These are phyloP conservation scores for Cinnamomum chago DNA, from an alignment of 164 flowering plant genomes.

Conservation along the genomic window DNA sequence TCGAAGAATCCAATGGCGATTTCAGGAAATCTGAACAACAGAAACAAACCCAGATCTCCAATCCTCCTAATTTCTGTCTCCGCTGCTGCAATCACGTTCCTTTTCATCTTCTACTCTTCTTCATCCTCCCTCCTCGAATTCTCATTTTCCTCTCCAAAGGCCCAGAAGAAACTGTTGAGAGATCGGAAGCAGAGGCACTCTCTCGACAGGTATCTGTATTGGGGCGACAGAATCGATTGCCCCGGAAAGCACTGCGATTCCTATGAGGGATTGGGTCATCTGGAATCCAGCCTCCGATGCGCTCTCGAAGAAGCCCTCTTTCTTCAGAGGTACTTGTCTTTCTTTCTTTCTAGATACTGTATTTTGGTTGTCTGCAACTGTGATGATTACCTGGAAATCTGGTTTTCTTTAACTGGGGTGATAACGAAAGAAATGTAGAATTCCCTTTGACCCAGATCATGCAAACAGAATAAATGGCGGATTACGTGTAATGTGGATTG, in stretches of 20 bases:
- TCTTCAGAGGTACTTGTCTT: slow-evolving; percentile 55
- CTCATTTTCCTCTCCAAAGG: slow-evolving; percentile 22
- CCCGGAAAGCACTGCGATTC: slow-evolving; percentile 96
- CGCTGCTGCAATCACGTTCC: slow-evolving; percentile 29
- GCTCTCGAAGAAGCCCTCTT: slow-evolving; percentile 95
- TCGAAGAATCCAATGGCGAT: slow-evolving; percentile 40
- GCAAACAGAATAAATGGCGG: too few species aligned
- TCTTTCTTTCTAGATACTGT: background rate
- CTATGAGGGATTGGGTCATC: slow-evolving; percentile 95
- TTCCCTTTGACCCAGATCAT: too few species aligned
- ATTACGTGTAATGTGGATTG: too few species aligned
- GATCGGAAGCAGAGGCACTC: background rate
- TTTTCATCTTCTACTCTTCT: slow-evolving; percentile 44
- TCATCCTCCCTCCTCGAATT: slow-evolving; percentile 19
- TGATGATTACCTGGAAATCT: too few species aligned
- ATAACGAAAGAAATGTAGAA: too few species aligned
- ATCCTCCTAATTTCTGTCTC: slow-evolving; percentile 34
- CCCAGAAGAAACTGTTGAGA: slow-evolving; percentile 2
- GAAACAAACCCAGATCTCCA: slow-evolving; percentile 43
- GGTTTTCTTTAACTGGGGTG: too few species aligned
- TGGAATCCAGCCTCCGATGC: slow-evolving; percentile 92
- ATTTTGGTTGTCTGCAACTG: background rate
- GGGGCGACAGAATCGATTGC: slow-evolving; percentile 90
- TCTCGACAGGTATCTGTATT: slow-evolving; percentile 60
- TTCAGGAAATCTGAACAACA: slow-evolving; percentile 35